Percentiles rank a stretch among this genome's conserved stretches.
Evolutionary conservation across 148 eudicot species (phyloP).

Genomic region (Simmondsia chinensis): DNA sequence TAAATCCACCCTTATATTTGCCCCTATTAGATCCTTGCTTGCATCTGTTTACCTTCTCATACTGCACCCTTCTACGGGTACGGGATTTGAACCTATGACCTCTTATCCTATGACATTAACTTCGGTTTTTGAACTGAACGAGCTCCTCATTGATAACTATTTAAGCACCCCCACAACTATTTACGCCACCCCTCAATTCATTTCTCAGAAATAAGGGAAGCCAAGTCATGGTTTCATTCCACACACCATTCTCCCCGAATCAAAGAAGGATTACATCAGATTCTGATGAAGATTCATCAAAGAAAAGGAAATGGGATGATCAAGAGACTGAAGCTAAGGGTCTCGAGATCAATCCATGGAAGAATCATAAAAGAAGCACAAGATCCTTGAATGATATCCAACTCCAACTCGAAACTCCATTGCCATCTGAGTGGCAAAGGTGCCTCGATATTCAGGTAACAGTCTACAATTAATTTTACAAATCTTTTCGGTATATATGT

Average conservation of each 20-base stretch:
- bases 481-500: not conserved
- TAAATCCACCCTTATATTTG: conserved; percentile 35
- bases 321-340: conserved; percentile 13
- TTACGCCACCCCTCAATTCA: conserved; percentile 6
- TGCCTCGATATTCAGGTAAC: conserved; percentile 83
- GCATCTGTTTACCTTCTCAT: conserved; percentile 17
- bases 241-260: conserved; percentile 29
- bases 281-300: conserved; percentile 22
- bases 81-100: no score
- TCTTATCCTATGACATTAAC: no score
- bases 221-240: conserved; percentile 54
- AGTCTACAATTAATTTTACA: not conserved
- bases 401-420: conserved; percentile 44
- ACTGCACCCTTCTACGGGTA: no score
- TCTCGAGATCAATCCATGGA: conserved; percentile 17
- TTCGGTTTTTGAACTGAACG: no score
- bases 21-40: conserved; percentile 49
- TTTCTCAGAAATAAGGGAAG: not conserved
- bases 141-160: conserved; percentile 19
- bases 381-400: conserved; percentile 27
- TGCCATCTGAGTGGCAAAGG: conserved; percentile 78
- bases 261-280: conserved; percentile 22
- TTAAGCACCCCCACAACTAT: conserved; percentile 19
- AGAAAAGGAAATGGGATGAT: conserved; percentile 57
- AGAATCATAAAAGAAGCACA: conserved; percentile 10